Evolutionary conservation across 106 monocot genomes (phyloP).

Genomic region (Phalaenopsis aphrodite): DNA sequence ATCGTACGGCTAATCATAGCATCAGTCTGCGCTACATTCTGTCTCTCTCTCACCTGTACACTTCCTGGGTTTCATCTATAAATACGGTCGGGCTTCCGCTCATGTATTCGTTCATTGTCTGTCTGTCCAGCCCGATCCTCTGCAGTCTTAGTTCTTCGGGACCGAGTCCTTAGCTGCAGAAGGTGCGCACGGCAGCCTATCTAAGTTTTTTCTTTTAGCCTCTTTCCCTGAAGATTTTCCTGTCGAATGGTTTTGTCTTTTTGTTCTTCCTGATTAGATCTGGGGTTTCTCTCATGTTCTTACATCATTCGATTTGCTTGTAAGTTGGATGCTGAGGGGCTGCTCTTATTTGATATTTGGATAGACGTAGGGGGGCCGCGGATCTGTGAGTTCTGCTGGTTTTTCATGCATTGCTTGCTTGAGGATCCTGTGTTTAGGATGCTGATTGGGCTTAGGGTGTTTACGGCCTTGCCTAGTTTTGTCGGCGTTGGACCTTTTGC

Average conservation of each 20-base stretch:
- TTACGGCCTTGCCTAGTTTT: neutral
- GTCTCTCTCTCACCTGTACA: too few relatives aligned
- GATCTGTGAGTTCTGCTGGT: neutral
- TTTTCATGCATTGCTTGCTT: neutral
- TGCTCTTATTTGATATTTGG: neutral
- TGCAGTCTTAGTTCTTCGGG: too few relatives aligned
- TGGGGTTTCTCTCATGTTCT: neutral
- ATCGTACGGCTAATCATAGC: too few relatives aligned
- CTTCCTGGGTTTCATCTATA: too few relatives aligned
- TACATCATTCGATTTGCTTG: neutral
- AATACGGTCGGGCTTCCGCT: too few relatives aligned
- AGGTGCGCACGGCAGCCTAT: too few relatives aligned
- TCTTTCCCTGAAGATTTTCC: neutral
- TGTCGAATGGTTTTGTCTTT: neutral
- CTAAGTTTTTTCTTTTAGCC: neutral
- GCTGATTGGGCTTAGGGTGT: neutral
- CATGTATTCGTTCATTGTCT: too few relatives aligned
- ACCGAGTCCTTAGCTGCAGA: too few relatives aligned
- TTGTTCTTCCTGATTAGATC: neutral
- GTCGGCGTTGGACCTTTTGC: neutral
- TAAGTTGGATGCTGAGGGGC: neutral
- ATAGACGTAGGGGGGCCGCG: neutral
- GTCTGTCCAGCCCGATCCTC: too few relatives aligned
- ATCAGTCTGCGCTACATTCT: too few relatives aligned
- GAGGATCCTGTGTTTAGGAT: neutral